phyloP scores from a whole-genome alignment of 768 basidiomycete species.

The Exidia glandulosa region DNA sequence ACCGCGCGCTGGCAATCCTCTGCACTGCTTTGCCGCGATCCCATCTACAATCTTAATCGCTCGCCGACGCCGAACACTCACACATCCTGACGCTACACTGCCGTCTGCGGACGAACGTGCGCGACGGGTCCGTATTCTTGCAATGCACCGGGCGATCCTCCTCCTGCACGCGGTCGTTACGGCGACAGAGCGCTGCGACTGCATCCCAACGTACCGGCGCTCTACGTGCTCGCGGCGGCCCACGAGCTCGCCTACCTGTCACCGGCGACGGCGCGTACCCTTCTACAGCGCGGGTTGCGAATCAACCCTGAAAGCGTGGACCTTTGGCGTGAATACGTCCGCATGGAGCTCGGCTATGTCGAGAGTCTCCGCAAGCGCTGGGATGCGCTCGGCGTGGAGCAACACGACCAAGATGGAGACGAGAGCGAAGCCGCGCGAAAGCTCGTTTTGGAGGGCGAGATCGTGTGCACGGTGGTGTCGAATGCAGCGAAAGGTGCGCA shows the following conservation, averaged over 20 bases:
- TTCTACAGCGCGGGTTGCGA: constrained; percentile 79
- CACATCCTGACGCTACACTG: no score
- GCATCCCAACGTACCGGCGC: constrained; percentile 63
- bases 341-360: constrained; percentile 80
- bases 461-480: constrained; percentile 65
- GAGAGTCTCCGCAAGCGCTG: constrained; percentile 72
- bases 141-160: not conserved
- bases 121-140: no score
- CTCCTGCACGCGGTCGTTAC: not conserved
- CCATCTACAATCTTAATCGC: not conserved
- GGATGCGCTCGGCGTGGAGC: constrained; percentile 61
- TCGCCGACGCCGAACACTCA: not conserved
- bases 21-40: not conserved
- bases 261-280: constrained; percentile 66
- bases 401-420: constrained; percentile 18
- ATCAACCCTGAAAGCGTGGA: constrained; percentile 60
- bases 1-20: not conserved
- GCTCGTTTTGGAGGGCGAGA: constrained; percentile 66
- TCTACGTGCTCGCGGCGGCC: constrained; percentile 77
- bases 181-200: constrained; percentile 65
- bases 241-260: constrained; percentile 70
- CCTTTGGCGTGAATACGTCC: constrained; percentile 84
- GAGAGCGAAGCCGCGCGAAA: constrained; percentile 46
- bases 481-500: constrained; percentile 64
- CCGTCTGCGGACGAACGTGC: not conserved